Percentiles rank a stretch among this genome's conserved stretches.
phyloP scores from a whole-genome alignment of 805 yeast species.

The Cyberlindnera sargentensis region DNA sequence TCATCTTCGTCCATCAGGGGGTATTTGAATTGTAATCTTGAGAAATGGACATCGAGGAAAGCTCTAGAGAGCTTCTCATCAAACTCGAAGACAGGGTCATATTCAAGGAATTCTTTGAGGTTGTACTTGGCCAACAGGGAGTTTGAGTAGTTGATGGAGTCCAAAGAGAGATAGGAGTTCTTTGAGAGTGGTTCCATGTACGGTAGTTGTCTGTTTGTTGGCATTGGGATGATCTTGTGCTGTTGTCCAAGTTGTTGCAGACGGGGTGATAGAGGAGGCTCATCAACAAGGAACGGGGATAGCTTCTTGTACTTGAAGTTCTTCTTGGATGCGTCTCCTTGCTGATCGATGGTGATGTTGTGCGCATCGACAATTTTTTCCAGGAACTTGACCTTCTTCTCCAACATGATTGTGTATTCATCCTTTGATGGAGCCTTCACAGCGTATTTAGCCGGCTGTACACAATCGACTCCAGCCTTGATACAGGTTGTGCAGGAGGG shows the following conservation, averaged over 20 bases:
- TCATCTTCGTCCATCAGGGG: constrained; percentile 49
- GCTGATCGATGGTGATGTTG: constrained; percentile 21
- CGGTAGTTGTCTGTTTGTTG: constrained; percentile 12
- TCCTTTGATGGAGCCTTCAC: constrained; percentile 39
- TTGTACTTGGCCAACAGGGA: constrained; percentile 41
- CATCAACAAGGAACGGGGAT: constrained; percentile 26
- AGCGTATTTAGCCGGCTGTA: constrained; percentile 57
- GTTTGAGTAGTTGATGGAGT: constrained; percentile 31
- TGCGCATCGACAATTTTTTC: constrained; percentile 38
- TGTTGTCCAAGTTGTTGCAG: constrained; percentile 4
- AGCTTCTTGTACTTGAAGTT: constrained; percentile 32
- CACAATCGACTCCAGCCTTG: constrained; percentile 53
- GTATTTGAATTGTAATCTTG: constrained; percentile 48
- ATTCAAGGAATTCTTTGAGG: constrained; percentile 35
- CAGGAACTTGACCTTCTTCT: constrained; percentile 44
- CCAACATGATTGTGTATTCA: constrained; percentile 51
- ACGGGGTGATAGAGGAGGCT: background rate
- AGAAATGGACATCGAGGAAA: constrained; percentile 47
- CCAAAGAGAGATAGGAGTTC: constrained; percentile 19
- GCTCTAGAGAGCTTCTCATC: constrained; percentile 44
- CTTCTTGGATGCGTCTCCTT: constrained; percentile 23
- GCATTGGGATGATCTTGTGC: constrained; percentile 8
- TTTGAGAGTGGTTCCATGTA: constrained; percentile 3
- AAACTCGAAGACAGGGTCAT: constrained; percentile 46
- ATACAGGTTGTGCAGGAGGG: constrained; percentile 64